Conservation (phyloP, 2,329 filamentous ascomycete species). For the Hirsutella minnesotensis region DNA sequence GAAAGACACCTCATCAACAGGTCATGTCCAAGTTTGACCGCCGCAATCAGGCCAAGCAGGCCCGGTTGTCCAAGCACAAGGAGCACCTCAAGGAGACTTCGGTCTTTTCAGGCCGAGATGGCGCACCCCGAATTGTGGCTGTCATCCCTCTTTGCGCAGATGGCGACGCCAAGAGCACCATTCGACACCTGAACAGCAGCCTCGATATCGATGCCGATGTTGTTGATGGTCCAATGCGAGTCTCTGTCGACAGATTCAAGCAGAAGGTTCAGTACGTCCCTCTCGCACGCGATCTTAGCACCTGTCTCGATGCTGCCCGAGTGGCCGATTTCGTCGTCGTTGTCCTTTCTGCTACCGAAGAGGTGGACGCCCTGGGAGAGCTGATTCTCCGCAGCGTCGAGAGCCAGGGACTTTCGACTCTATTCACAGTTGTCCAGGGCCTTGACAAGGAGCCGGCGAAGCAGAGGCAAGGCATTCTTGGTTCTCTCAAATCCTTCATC, state of each 20-base stretch:
- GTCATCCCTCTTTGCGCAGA: constrained; percentile 74
- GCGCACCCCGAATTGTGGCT: constrained; percentile 77
- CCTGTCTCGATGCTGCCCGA: constrained; percentile 73
- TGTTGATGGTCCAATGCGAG: constrained; percentile 46
- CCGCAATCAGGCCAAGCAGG: constrained; percentile 88
- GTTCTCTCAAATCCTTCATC: constrained; percentile 84
- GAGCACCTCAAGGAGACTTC: constrained; percentile 70
- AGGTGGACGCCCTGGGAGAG: constrained; percentile 78
- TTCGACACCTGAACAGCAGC: constrained; percentile 62
- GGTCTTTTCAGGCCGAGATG: constrained; percentile 77
- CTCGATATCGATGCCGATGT: constrained; percentile 64
- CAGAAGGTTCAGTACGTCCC: constrained; percentile 84
- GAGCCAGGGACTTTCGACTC: constrained; percentile 86
- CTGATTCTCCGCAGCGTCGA: constrained; percentile 77
- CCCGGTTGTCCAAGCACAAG: constrained; percentile 69
- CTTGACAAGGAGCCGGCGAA: constrained; percentile 71
- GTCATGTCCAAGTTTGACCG: constrained; percentile 96
- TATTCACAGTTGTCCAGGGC: constrained; percentile 75
- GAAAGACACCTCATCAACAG: constrained; percentile 89
- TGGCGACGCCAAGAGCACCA: constrained; percentile 53
- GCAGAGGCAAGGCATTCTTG: constrained; percentile 60
- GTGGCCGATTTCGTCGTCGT: constrained; percentile 87
- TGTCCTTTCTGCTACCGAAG: constrained; percentile 67
- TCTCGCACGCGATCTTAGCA: constrained; percentile 58
- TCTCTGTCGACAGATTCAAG: constrained; percentile 82